A percentile compares a stretch with the other conserved stretches of the same genome.
phyloP scores from a whole-genome alignment of 805 yeast genomes.

The Pichia eremophila region DNA sequence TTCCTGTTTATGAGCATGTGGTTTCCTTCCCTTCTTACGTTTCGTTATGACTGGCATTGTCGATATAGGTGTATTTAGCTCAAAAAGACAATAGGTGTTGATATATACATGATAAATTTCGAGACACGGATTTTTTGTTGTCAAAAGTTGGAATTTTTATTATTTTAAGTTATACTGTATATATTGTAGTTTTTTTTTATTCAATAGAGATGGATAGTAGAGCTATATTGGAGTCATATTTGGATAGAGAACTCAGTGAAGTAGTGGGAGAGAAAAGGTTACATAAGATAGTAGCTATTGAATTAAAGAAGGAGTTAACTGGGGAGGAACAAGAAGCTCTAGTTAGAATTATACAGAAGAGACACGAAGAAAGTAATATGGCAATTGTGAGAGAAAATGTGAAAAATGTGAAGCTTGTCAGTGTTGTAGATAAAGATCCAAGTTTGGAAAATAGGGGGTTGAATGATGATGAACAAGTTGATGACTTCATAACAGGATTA shows the following conservation, averaged over 20 bases:
- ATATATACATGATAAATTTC: no score
- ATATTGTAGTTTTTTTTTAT: not conserved
- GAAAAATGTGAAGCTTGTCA: constrained; percentile 7
- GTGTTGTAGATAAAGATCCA: constrained; percentile 4
- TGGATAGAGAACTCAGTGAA: constrained; percentile 18
- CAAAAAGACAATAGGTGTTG: not conserved
- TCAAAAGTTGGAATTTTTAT: no score
- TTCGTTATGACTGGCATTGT: not conserved
- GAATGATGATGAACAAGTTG: constrained; percentile 14
- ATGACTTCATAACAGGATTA: constrained; percentile 17
- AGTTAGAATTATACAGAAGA: not conserved
- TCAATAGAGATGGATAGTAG: constrained; percentile 3
- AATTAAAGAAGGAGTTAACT: constrained; percentile 4
- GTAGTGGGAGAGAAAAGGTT: constrained; percentile 15
- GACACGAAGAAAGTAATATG: constrained; percentile 7
- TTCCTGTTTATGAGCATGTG: not conserved
- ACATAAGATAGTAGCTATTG: constrained; percentile 11
- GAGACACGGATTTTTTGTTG: no score
- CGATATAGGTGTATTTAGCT: not conserved
- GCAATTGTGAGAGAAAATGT: constrained; percentile 11
- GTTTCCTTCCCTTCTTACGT: not conserved
- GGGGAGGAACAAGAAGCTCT: not conserved
- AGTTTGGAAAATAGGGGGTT: constrained; percentile 1
- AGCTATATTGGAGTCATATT: constrained; percentile 17
- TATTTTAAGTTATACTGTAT: not conserved